Evolutionary conservation across 2,329 filamentous ascomycete genomes (phyloP), one percentile per base, ranked within the genome.

Genomic region (Colletotrichum spaethianum): DNA sequence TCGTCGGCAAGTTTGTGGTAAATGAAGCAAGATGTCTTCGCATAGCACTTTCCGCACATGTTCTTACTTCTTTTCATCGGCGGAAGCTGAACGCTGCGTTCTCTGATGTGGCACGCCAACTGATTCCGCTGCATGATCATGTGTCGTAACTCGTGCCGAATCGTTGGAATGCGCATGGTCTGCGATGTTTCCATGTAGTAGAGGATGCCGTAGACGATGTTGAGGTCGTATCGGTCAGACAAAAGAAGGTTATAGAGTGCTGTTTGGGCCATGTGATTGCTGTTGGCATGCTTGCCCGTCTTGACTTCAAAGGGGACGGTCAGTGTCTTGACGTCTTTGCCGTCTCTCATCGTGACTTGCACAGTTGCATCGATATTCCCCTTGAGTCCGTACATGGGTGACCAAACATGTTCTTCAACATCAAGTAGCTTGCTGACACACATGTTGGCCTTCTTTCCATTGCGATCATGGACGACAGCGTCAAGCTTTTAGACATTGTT

Each of bases 361-460:
- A 99, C 93, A 0, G 96, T 98, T 36, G 96, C 96, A 83, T 99
- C 96, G 72, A 99, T 96, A 77, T 98, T 99, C 38, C 96, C 96
- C 81, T 99, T 99, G 20, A 99, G 86, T 0, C 96, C 96, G 79
- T 97, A 99, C 90, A 95, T 96, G 0, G 96, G 96, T 8, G 96
- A 98, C 96, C 96, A 99, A 36, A 99, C 92, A 79, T 98, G 96
- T 81, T 99, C 96, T 80, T 99, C 96, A 12, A 99, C 94, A 79
- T 98, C 96, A 18, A 99, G 91, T 36, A 99, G 86, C 79, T 98
- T 99, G 78, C 92, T 97, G 76, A 99, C 92, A 76, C 93, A 95
- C 88, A 98, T 92, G 69, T 88, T 92, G 3, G 94, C 95, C 75
- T 92, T 90, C 12, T 73, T 73, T 33, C 70, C 70, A 55, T 72